Evolutionary conservation across 2,329 filamentous ascomycete species (phyloP).

Genomic region (Trichoderma gracile): DNA sequence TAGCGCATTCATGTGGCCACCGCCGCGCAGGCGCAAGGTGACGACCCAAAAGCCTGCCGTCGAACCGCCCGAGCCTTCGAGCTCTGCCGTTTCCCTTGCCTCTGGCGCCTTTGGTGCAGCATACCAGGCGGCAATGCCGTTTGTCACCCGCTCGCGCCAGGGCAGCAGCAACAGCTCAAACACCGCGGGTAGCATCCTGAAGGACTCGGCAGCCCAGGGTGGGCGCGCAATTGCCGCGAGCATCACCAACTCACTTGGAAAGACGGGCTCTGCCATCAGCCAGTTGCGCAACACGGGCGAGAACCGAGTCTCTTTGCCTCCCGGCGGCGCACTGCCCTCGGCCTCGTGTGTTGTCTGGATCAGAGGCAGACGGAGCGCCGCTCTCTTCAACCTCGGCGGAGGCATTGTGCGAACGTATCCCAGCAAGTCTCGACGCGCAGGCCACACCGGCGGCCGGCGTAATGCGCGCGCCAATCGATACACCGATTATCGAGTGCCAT

Average conservation of each 20-base stretch:
- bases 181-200: conserved; percentile 48
- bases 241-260: conserved; percentile 72
- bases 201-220: conserved; percentile 66
- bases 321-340: conserved; percentile 53
- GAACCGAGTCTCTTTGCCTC: conserved; percentile 70
- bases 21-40: conserved; percentile 58
- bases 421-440: conserved; percentile 56
- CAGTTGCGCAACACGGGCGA: conserved; percentile 74
- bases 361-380: conserved; percentile 60
- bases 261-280: conserved; percentile 68
- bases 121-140: conserved; percentile 65
- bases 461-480: conserved; percentile 59
- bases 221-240: conserved; percentile 71
- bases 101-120: conserved; percentile 71
- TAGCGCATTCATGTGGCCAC: conserved; percentile 84
- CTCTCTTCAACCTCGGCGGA: conserved; percentile 64
- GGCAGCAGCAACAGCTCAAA: conserved; percentile 44
- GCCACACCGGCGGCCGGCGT: conserved; percentile 51
- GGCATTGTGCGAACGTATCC: conserved; percentile 68
- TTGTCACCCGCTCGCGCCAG: conserved; percentile 57
- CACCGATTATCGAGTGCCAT: conserved; percentile 66
- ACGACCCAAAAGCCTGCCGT: conserved; percentile 45
- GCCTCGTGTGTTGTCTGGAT: conserved; percentile 66
- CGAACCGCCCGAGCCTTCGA: conserved; percentile 51
- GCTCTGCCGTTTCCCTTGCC: conserved; percentile 65